These are phyloP conservation scores for Talaromyces sp. DNA, from an alignment of 2,329 filamentous ascomycete genomes.

Conservation along the genomic window DNA sequence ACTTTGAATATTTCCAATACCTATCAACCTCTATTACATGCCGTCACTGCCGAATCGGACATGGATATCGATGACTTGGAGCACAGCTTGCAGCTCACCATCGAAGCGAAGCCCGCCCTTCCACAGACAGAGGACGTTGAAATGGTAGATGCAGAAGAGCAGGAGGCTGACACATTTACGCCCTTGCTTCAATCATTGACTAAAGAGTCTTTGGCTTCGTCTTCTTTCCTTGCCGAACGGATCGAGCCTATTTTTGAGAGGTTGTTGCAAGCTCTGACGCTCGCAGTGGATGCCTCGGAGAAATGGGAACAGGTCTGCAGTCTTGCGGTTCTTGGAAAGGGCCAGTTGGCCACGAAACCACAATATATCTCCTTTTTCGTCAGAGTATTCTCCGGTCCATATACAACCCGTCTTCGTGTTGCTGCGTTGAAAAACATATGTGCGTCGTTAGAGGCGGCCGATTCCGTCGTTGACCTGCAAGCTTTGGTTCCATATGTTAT, in stretches of 20 bases:
- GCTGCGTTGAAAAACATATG: constrained; percentile 63
- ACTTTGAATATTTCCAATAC: constrained; percentile 56
- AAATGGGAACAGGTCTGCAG: constrained; percentile 29
- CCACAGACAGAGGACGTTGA: constrained; percentile 45
- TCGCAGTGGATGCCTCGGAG: constrained; percentile 25
- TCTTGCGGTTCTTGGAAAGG: constrained; percentile 31
- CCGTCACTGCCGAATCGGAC: constrained; percentile 60
- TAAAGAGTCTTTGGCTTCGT: constrained; percentile 21
- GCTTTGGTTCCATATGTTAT: constrained; percentile 76
- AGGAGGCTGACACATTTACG: constrained; percentile 24
- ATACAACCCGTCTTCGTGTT: constrained; percentile 62
- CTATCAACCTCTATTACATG: constrained; percentile 58
- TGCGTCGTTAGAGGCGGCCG: constrained; percentile 47
- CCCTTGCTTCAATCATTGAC: constrained; percentile 28
- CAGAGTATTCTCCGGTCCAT: constrained; percentile 66
- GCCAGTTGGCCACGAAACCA: constrained; percentile 50
- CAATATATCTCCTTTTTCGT: constrained; percentile 72
- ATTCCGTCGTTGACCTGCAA: constrained; percentile 62
- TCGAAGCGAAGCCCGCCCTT: constrained; percentile 54
- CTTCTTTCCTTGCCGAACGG: constrained; percentile 32
- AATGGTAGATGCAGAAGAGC: constrained; percentile 40
- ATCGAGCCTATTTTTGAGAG: constrained; percentile 30
- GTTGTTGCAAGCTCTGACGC: constrained; percentile 32
- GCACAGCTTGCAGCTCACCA: constrained; percentile 64
- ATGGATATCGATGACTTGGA: constrained; percentile 71